Evolutionary conservation across 192 early-diverging fungal species (phyloP).

Genomic region (Coemansia guatemalensis): DNA sequence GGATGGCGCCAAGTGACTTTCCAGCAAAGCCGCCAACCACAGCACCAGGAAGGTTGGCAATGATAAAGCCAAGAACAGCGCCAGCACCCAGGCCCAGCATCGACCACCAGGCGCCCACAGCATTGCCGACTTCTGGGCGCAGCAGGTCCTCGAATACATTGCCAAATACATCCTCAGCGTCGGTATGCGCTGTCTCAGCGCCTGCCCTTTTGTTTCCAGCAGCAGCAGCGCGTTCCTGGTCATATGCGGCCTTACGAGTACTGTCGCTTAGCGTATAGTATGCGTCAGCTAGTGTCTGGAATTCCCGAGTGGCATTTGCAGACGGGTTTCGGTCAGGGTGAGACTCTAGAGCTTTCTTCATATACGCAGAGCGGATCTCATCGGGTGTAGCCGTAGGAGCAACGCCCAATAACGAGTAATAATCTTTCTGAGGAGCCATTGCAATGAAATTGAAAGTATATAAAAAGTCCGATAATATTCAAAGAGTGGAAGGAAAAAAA

Average conservation of each 20-base stretch:
- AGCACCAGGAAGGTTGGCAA: constrained; percentile 64
- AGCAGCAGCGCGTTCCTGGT: constrained; percentile 26
- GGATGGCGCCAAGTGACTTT: constrained; percentile 60
- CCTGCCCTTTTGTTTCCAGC: neutral
- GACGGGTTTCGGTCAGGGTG: constrained; percentile 71
- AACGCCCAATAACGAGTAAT: constrained; percentile 69
- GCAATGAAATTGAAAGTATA: constrained; percentile 3
- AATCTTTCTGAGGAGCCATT: constrained; percentile 34
- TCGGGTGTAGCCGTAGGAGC: constrained; percentile 59
- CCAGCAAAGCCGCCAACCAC: constrained; percentile 61
- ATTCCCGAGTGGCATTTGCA: constrained; percentile 59
- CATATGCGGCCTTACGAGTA: constrained; percentile 55
- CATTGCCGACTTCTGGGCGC: constrained; percentile 58
- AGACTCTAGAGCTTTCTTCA: constrained; percentile 64
- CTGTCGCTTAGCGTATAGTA: constrained; percentile 71
- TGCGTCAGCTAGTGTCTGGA: constrained; percentile 76
- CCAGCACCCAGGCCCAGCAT: constrained; percentile 63
- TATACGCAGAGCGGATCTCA: constrained; percentile 79
- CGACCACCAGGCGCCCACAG: constrained; percentile 60
- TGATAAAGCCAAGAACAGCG: constrained; percentile 70
- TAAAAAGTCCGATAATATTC: constrained; percentile 1
- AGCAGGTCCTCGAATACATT: constrained; percentile 83
- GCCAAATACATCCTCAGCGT: constrained; percentile 70
- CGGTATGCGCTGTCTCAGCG: constrained; percentile 27
- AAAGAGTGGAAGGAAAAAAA: neutral